These are phyloP conservation scores for Stephania yunnanensis DNA, from an alignment of 164 flowering plant species.

Conservation along the genomic window DNA sequence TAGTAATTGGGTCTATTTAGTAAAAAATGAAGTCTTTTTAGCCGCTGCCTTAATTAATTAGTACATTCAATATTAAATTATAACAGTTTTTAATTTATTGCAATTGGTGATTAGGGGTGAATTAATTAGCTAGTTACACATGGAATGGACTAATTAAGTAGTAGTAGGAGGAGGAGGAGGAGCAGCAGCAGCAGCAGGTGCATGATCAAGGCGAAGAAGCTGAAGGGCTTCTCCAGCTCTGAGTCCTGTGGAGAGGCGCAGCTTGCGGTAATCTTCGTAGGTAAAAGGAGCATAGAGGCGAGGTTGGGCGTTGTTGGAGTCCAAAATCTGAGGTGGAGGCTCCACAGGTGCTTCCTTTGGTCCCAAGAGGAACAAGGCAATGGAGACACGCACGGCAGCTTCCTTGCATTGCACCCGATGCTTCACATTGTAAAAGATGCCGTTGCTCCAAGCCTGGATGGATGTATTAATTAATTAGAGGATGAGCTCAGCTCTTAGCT, in stretches of 20 bases:
- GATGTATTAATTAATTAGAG: background rate
- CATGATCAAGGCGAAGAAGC: constrained; percentile 21
- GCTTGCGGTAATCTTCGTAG: constrained; percentile 42
- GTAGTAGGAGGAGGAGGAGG: no score
- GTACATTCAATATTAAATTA: no score
- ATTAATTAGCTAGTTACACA: no score
- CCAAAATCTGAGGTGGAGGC: constrained; percentile 43
- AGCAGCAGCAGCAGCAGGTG: no score
- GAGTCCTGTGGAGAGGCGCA: constrained; percentile 32
- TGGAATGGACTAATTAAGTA: no score
- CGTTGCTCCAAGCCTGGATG: constrained; percentile 72
- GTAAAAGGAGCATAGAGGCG: constrained; percentile 47
- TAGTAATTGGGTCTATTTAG: no score
- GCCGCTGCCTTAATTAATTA: no score
- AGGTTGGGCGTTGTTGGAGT: constrained; percentile 32
- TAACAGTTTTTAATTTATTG: background rate
- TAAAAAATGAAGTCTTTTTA: no score
- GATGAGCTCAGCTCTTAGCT: no score
- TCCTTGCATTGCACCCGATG: constrained; percentile 67
- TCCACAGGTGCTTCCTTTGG: constrained; percentile 49
- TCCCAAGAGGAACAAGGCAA: constrained; percentile 59
- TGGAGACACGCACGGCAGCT: constrained; percentile 44
- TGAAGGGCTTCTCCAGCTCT: constrained; percentile 61
- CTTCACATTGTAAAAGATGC: constrained; percentile 54
- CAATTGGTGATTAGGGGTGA: background rate